Percentiles rank a stretch among this genome's conserved stretches.
phyloP scores from a whole-genome alignment of 2,329 filamentous ascomycete genomes.

The Tolypocladium album region DNA sequence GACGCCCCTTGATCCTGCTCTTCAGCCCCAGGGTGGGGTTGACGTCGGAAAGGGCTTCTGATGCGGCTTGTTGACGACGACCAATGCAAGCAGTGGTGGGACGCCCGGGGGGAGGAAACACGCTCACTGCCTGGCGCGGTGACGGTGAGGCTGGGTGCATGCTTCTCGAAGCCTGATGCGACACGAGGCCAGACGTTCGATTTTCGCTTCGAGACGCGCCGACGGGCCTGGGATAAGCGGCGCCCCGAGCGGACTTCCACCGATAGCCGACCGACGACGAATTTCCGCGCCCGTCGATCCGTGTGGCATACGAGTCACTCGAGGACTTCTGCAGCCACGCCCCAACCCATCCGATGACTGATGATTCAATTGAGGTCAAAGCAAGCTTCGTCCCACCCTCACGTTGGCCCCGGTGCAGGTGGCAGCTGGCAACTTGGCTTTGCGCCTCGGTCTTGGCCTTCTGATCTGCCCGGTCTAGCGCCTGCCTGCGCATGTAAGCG shows the following conservation, averaged over 20 bases:
- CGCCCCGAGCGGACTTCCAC: background rate
- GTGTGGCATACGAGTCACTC: background rate
- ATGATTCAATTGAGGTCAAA: background rate
- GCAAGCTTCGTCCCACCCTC: background rate
- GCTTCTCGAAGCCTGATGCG: background rate
- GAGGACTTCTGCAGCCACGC: background rate
- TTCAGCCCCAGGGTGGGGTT: background rate
- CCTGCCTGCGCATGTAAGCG: background rate
- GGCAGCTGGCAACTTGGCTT: background rate
- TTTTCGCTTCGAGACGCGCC: background rate
- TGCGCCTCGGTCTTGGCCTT: background rate
- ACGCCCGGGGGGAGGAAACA: too few species aligned
- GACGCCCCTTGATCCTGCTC: background rate
- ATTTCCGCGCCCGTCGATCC: background rate
- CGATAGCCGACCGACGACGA: background rate
- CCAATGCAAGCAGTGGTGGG: background rate
- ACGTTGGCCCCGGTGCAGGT: background rate
- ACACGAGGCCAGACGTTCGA: background rate
- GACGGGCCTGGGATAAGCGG: background rate
- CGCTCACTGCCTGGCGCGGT: background rate
- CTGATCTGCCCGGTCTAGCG: background rate
- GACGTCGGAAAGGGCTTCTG: background rate
- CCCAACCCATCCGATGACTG: background rate
- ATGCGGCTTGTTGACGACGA: background rate
- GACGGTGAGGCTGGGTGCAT: background rate